Evolutionary conservation across 192 early-diverging fungal genomes (phyloP), one percentile per base, ranked within the genome.

Genomic region (Entomortierella beljakovae): DNA sequence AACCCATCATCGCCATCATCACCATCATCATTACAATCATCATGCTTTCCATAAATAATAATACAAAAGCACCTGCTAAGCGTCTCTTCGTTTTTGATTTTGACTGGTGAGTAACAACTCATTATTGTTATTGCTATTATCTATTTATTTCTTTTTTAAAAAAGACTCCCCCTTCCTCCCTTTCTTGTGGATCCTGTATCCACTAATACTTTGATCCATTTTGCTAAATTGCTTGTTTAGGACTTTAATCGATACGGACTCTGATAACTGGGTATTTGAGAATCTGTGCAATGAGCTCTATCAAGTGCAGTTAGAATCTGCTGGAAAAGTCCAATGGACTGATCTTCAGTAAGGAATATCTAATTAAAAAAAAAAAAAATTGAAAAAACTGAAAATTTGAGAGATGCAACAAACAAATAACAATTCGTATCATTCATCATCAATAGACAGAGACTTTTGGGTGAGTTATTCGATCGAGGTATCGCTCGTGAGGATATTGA

Each of bases 41-140:
- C n/a, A 65, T 79, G 74, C 61, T 61, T 25, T 52, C 55, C 2
- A n/a, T 67, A 51, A 70, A 61, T 48, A 49, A 7, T 42, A 18
- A 3, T 3, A 6, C 57, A 22, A 42, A 26, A 18, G 57, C 57
- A 35, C 38, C 33, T 29, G 46, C 76, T 7, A 71, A 80, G 49
- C 83, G 69, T 54, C 59, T 90, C 46, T 80, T 86, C 32, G 87
- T 88, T 15, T 91, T 91, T 83, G 90, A 91, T 58, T 91, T 91
- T 80, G 90, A 91, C 81, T 91, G 90, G 89, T 90, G 84, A 48
- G 37, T 0, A 63, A 35, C 4, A 43, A 43, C 18, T 8, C 18
- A 8, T 11, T 8, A 8, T 18, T 18, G 8, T 11, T 43, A 18
- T 8, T 18, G 10, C 42, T 43, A 8, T 43, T 18, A 43, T 22